A percentile compares a stretch with the other conserved stretches of the same genome.
Evolutionary conservation across 352 stramenopile genomes (phyloP).

Genomic region (Phytophthora cactorum): DNA sequence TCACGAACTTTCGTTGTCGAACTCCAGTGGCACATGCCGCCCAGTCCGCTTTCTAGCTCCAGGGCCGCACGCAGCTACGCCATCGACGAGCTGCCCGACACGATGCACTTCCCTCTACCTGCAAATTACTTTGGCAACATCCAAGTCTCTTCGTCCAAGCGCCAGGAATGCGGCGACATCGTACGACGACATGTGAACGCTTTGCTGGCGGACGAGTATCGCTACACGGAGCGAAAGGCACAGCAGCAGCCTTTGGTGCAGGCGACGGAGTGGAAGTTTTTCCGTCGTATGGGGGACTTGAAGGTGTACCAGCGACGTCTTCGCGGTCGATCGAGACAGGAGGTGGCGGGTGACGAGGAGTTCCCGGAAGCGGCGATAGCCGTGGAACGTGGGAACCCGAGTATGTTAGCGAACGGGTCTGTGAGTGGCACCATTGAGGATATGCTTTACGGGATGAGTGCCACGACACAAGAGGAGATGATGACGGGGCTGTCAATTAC

Average conservation of each 20-base stretch:
- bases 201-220: slow-evolving; percentile 43
- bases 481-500: slow-evolving; percentile 40
- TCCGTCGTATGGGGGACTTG: slow-evolving; percentile 41
- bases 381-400: slow-evolving; percentile 35
- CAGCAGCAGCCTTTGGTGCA: slow-evolving; percentile 41
- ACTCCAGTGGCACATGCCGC: slow-evolving; percentile 12
- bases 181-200: slow-evolving; percentile 34
- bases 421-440: slow-evolving; percentile 45
- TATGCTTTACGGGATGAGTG: slow-evolving; percentile 49
- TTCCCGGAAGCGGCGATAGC: slow-evolving; percentile 23
- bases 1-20: slow-evolving; percentile 23
- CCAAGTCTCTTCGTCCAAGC: slow-evolving; percentile 33
- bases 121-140: slow-evolving; percentile 38
- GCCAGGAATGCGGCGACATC: slow-evolving; percentile 36
- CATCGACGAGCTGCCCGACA: slow-evolving; percentile 9
- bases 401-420: slow-evolving; percentile 44
- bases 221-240: slow-evolving; percentile 22
- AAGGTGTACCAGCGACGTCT: slow-evolving; percentile 45
- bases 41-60: slow-evolving; percentile 16
- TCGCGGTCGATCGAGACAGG: slow-evolving; percentile 20
- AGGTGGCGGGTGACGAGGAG: slow-evolving; percentile 36
- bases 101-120: slow-evolving; percentile 31
- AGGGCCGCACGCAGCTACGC: slow-evolving; percentile 4
- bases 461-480: slow-evolving; percentile 38
- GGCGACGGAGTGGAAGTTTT: slow-evolving; percentile 50